Evolutionary conservation across 106 monocot species (phyloP).

Genomic region (Agapanthus africanus): DNA sequence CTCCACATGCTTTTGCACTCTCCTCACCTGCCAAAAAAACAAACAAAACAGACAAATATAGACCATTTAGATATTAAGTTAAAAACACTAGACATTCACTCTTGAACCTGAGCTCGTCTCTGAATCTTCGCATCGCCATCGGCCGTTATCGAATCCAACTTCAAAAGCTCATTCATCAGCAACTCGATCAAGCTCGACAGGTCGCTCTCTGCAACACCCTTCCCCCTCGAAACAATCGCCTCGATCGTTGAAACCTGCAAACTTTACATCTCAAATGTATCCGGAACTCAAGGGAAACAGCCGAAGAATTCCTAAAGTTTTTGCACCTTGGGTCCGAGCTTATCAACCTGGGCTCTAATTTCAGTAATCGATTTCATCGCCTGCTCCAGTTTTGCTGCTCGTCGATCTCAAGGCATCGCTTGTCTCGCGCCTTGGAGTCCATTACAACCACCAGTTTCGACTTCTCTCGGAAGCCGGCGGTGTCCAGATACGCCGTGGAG

Average conservation of each 20-base stretch:
- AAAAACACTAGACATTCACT: no score
- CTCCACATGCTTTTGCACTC: conserved; percentile 86
- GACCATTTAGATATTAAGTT: no score
- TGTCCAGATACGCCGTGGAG: conserved; percentile 60
- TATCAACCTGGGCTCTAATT: conserved; percentile 54
- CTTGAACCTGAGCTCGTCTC: conserved; percentile 55
- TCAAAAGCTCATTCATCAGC: conserved; percentile 70
- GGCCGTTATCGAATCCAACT: conserved; percentile 47
- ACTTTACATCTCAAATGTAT: not conserved
- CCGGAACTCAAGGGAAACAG: not conserved
- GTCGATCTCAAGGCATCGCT: conserved; percentile 58
- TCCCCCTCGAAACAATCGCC: conserved; percentile 47
- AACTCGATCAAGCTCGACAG: conserved; percentile 52
- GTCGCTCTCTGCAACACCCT: conserved; percentile 57
- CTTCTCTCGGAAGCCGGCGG: conserved; percentile 65
- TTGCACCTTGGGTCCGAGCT: conserved; percentile 72
- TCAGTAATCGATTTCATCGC: conserved; percentile 46
- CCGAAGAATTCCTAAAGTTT: no score
- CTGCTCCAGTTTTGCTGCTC: conserved; percentile 52
- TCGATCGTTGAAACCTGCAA: conserved; percentile 61
- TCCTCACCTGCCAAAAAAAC: conserved; percentile 41
- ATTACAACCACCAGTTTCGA: conserved; percentile 68
- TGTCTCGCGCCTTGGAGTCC: conserved; percentile 61
- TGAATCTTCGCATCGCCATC: conserved; percentile 69
- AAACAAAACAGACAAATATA: not conserved